Evolutionary conservation across 2,329 filamentous ascomycete species (phyloP), one percentile per base, ranked within the genome.

Genomic region (Ampelomyces quisqualis): DNA sequence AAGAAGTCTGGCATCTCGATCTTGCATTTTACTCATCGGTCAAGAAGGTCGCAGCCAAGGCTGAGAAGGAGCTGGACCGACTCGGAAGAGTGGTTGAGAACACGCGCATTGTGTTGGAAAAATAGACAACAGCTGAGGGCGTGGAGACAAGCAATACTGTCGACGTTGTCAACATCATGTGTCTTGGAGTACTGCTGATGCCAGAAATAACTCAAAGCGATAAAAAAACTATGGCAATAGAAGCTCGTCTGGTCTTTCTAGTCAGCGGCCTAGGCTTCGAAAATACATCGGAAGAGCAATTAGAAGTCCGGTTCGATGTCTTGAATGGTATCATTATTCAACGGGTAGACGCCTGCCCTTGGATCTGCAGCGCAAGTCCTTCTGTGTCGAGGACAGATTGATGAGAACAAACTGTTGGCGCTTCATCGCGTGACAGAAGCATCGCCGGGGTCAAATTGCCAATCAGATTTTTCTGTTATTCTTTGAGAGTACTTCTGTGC

Each of bases 1-100:
- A 73, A 10, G 65, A 73, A 38, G 71, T 74, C 5, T 75, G 73
- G 72, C 52, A 57, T 2, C 53, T 76, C 3, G 71, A 75, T 43
- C 57, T 75, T 1, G 40, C 47, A 1, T 66, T 57, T 7, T 74
- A 65, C 29, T 60, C 59, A 3, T 70, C 60, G 28, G 65, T 73
- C 4, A 49, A 51, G 8, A 34, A 40, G 2, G 69, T 71, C 40
- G 60, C 57, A 4, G 46, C 53, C 8, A 47, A 29, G n/a, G 34
- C 18, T n/a, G 21, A 52, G 26, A 15, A 35, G 31, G 43, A 52
- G 11, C 34, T 68, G 23, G 38, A 59, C 18, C 46, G 57, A 24
- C 33, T 70, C 4, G 67, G 70, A 38, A 53, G 50, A 9, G 50
- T 60, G 2, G 40, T 70, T 4, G 47, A 60, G 22, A 71, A 71